These are phyloP conservation scores for Daldinia childiae DNA, from an alignment of 495 filamentous ascomycete genomes.

Conservation along the genomic window DNA sequence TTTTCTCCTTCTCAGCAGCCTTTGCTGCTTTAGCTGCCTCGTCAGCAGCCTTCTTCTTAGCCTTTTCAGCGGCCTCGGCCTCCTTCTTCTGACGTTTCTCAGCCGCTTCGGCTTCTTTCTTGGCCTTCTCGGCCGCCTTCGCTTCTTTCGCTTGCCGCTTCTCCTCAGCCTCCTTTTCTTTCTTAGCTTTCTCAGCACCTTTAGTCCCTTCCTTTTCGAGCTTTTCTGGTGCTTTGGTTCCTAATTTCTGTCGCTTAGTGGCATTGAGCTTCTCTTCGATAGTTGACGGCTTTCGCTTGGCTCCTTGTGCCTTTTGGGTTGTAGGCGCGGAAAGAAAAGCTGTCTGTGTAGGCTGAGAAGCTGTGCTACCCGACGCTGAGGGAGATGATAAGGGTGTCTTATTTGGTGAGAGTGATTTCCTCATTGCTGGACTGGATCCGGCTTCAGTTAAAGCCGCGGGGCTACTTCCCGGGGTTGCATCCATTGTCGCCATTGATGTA, in stretches of 20 bases:
- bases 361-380: not conserved
- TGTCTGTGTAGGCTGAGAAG: constrained; percentile 10
- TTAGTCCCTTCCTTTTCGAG: not conserved
- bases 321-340: constrained; percentile 12
- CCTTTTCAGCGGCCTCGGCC: constrained; percentile 57
- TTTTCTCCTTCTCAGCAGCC: constrained; percentile 50
- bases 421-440: constrained; percentile 47
- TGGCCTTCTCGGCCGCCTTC: constrained; percentile 52
- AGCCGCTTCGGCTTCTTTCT: constrained; percentile 57
- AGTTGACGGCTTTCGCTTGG: constrained; percentile 17
- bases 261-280: not conserved
- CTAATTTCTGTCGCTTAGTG: not conserved
- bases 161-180: constrained; percentile 56
- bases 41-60: constrained; percentile 60
- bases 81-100: constrained; percentile 62
- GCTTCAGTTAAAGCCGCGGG: constrained; percentile 47
- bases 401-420: constrained; percentile 45
- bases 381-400: constrained; percentile 33
- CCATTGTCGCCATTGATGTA: constrained; percentile 12
- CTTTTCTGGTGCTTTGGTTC: not conserved
- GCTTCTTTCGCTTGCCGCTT: constrained; percentile 4
- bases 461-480: constrained; percentile 44
- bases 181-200: constrained; percentile 45
- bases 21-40: constrained; percentile 54
- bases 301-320: constrained; percentile 15